Conservation (phyloP, 352 stramenopile species). For the Achlya hypogyna region DNA sequence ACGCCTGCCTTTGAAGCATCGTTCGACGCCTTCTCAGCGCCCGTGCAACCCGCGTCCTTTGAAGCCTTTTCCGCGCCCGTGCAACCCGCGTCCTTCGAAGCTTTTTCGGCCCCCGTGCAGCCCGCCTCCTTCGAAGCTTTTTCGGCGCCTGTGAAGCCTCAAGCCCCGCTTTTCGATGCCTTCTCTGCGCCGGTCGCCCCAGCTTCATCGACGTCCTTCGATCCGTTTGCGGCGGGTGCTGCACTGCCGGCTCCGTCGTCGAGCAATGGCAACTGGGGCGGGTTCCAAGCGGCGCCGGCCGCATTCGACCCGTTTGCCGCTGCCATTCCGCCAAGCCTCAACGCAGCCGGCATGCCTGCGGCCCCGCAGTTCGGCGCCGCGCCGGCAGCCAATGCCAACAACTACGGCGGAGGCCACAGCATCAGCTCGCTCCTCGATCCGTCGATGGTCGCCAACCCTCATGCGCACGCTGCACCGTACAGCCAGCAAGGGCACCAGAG, state of each 20-base stretch:
- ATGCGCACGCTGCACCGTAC: neutral
- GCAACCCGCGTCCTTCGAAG: constrained; percentile 19
- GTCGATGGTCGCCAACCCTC: constrained; percentile 20
- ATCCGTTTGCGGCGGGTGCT: constrained; percentile 19
- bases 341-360: neutral
- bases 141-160: constrained; percentile 21
- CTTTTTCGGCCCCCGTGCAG: constrained; percentile 25
- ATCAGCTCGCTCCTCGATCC: constrained; percentile 40
- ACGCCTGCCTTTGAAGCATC: constrained; percentile 11
- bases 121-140: constrained; percentile 27
- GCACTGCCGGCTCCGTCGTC: neutral
- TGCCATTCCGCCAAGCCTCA: neutral
- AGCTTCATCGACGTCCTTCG: constrained; percentile 21
- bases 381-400: neutral
- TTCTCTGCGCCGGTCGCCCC: neutral
- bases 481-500: neutral
- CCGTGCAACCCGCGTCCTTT: neutral
- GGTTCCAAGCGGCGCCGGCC: neutral
- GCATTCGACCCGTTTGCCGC: neutral
- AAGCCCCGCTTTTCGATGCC: constrained; percentile 13
- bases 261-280: neutral
- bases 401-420: constrained; percentile 17
- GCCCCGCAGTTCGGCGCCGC: neutral
- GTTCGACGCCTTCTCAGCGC: constrained; percentile 22
- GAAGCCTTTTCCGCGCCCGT: no score